Conservation (phyloP, 176 grass and related monocot species). For the Triticum aestivum region IWGSC_CS_RefSeq_v2.1 NC_057808.1:332840721-332841220, state of each 20-base stretch:
- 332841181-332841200: neutral
- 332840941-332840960: slow-evolving; percentile 50
- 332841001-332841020: slow-evolving; percentile 53
- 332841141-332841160: slow-evolving; percentile 96
- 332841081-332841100: slow-evolving; percentile 77
- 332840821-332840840: neutral
- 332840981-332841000: slow-evolving; percentile 69
- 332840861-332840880: neutral
- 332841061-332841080: slow-evolving; percentile 55
- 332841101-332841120: slow-evolving; percentile 83
- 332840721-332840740: slow-evolving; percentile 23
- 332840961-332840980: slow-evolving; percentile 43
- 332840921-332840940: slow-evolving; percentile 62
- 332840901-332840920: slow-evolving; percentile 58
- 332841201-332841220: neutral
- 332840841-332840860: neutral
- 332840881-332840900: slow-evolving; percentile 49
- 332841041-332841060: neutral
- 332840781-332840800: slow-evolving; percentile 53
- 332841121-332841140: slow-evolving; percentile 84
- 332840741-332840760: slow-evolving; percentile 50
- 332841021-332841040: neutral
- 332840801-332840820: slow-evolving; percentile 28
- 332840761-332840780: slow-evolving; percentile 54
- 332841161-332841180: slow-evolving; percentile 36